phyloP scores from a whole-genome alignment of 371 early-diverging fungal species.

The Fennellomyces sp. region DNA sequence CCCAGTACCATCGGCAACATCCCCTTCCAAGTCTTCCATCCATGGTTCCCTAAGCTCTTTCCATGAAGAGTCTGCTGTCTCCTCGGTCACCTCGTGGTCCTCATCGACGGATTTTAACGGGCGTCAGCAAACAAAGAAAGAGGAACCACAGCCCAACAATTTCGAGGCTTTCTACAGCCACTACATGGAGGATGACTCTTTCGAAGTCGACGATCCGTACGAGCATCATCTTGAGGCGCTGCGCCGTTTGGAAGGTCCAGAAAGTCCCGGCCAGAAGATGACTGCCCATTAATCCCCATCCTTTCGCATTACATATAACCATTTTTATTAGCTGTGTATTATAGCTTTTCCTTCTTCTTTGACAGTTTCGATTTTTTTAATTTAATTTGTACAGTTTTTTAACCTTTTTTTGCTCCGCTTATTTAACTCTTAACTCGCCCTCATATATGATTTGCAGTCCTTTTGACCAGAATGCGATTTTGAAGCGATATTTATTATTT shows the following conservation, averaged over 20 bases:
- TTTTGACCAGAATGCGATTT: not conserved
- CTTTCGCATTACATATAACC: not conserved
- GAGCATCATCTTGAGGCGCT: conserved; percentile 14
- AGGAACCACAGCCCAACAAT: conserved; percentile 4
- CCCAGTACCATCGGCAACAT: conserved; percentile 19
- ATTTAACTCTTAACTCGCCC: not conserved
- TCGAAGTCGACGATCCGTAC: conserved; percentile 1
- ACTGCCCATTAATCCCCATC: conserved; percentile 1
- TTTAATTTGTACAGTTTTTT: not conserved
- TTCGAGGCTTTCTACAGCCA: conserved; percentile 12
- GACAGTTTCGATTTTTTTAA: not conserved
- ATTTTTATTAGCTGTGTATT: not conserved
- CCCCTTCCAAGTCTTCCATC: conserved; percentile 10
- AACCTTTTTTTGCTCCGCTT: not conserved
- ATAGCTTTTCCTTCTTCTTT: not conserved
- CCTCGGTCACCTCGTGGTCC: conserved; percentile 28
- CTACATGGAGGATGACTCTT: conserved; percentile 4
- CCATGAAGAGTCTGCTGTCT: conserved; percentile 1
- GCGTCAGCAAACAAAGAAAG: not conserved
- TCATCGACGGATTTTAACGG: conserved; percentile 12
- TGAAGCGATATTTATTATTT: not conserved
- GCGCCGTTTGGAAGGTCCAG: conserved; percentile 12
- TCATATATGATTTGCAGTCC: no score
- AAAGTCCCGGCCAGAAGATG: not conserved
- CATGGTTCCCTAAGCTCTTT: conserved; percentile 15